Evolutionary conservation across 163 green algal species (phyloP), one percentile per base, ranked within the genome.

Genomic region (Coccomyxa subellipsoidea): DNA sequence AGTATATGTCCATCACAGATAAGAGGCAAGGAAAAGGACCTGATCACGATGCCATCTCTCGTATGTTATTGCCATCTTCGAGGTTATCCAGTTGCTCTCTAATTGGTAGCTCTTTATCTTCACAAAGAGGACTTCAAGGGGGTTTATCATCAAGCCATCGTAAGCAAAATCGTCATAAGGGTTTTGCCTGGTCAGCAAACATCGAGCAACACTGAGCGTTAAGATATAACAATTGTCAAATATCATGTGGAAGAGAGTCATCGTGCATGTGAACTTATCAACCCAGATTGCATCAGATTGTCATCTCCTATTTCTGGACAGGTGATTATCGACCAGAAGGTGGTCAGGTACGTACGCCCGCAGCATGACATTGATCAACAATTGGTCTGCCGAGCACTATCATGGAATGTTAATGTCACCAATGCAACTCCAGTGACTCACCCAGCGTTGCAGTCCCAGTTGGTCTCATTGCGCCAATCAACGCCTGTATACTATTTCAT

Each of bases 111-210:
- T 40, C 71, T 91, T 91, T n/a, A n/a, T n/a, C n/a, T n/a, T n/a
- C n/a, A n/a, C n/a, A n/a, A n/a, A n/a, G n/a, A n/a, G n/a, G n/a
- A 92, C 87, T 54, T 94, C 88, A 69, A 90, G 69, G 0, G 88
- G 88, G 21, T 90, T 83, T 15, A 91, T 54, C 6, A 38, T 77
- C 27, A 89, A 69, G 35, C 88, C 88, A 38, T 91, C 88, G 32
- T 87, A 83, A 32, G 84, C 79, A 47, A 79, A 79, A 72, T 89
- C 84, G 34, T 79, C 83, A 72, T 88, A 88, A 0, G 88, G 88
- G 47, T 90, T 89, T 32, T 82, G 38, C 78, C 84, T 89, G 85
- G 47, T 66, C 47, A 29, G 47, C 12, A 12, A 18, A 66, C 18
- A 29, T 12, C 47, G 47, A 12, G 12, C 47, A 12, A 66, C 18